phyloP scores from a whole-genome alignment of 2,329 filamentous ascomycete species.

The Cladosporium phlei region DNA sequence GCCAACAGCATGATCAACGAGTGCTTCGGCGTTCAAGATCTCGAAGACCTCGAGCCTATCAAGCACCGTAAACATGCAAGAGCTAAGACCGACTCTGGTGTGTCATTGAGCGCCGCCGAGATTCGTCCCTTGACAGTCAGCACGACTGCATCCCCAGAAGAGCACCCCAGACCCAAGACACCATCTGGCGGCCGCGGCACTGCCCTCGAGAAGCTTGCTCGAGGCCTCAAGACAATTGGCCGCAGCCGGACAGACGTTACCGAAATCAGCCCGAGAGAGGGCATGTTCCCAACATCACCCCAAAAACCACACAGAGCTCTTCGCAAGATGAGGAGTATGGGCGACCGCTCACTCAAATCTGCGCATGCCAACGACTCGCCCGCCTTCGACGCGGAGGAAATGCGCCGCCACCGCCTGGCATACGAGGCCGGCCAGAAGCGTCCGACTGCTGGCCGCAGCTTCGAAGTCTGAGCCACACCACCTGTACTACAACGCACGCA shows the following conservation, averaged over 20 bases:
- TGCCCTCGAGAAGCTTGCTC: slow-evolving; percentile 56
- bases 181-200: slow-evolving; percentile 37
- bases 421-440: slow-evolving; percentile 37
- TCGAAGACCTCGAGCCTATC: slow-evolving; percentile 32
- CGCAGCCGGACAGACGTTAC: slow-evolving; percentile 50
- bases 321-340: slow-evolving; percentile 33
- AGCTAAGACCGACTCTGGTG: slow-evolving; percentile 60
- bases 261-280: slow-evolving; percentile 35
- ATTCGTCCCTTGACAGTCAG: slow-evolving; percentile 18
- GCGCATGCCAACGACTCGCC: slow-evolving; percentile 31
- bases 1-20: slow-evolving; percentile 60
- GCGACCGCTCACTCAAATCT: slow-evolving; percentile 24
- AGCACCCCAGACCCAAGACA: slow-evolving; percentile 30
- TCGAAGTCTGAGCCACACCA: neutral
- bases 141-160: neutral
- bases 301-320: slow-evolving; percentile 24
- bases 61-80: slow-evolving; percentile 35
- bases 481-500: too few species aligned
- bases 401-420: slow-evolving; percentile 43
- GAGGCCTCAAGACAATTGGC: slow-evolving; percentile 56
- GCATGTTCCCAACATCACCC: slow-evolving; percentile 7
- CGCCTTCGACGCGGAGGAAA: slow-evolving; percentile 46
- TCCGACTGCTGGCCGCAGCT: slow-evolving; percentile 5
- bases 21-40: slow-evolving; percentile 47
- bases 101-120: slow-evolving; percentile 34